phyloP scores from a whole-genome alignment of 2,329 filamentous ascomycete genomes.

The Orbilia oligospora region DNA sequence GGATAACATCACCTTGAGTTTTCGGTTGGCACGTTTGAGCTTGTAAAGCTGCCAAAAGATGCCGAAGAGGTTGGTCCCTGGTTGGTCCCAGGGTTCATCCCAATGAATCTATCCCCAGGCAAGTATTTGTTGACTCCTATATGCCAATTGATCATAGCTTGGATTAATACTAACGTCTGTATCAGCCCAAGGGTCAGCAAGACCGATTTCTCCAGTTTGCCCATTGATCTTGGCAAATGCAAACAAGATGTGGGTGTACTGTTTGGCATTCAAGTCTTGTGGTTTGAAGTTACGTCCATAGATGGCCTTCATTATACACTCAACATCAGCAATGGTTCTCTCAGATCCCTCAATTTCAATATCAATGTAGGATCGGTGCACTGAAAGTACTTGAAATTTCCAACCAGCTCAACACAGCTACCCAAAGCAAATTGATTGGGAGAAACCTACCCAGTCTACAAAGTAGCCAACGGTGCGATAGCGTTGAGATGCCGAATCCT shows the following conservation, averaged over 20 bases:
- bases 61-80: conserved; percentile 76
- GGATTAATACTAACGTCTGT: conserved; percentile 36
- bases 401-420: background rate
- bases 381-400: background rate
- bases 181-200: conserved; percentile 52
- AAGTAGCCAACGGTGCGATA: conserved; percentile 49
- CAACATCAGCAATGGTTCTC: conserved; percentile 16
- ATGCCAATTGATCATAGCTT: background rate
- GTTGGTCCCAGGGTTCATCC: conserved; percentile 64
- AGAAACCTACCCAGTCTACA: conserved; percentile 51
- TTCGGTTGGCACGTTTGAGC: conserved; percentile 81
- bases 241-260: conserved; percentile 91
- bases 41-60: conserved; percentile 82
- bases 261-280: conserved; percentile 83
- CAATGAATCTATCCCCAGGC: conserved; percentile 43
- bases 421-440: background rate
- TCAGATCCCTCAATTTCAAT: background rate
- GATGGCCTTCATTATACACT: conserved; percentile 73
- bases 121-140: background rate
- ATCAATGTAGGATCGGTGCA: background rate
- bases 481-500: conserved; percentile 1
- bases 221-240: conserved; percentile 55
- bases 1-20: conserved; percentile 83
- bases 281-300: conserved; percentile 88
- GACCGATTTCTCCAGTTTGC: conserved; percentile 40